Conservation (phyloP, 1,284 basidiomycete species). For the Butyriboletus appendiculatus region DNA sequence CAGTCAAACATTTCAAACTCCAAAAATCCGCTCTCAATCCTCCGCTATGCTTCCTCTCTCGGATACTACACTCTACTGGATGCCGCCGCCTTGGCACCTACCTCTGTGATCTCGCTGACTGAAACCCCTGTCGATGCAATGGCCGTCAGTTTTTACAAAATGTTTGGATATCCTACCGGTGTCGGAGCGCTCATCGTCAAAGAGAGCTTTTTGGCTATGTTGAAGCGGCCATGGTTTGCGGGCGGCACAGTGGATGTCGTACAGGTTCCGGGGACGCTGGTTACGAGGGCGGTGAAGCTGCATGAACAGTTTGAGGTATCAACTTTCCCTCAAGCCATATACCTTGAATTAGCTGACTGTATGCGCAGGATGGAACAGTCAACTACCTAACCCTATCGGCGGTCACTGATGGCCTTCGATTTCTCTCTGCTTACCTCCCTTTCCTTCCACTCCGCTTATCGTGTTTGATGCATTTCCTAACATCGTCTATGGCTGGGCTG, state of each 20-base stretch:
- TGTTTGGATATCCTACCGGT: slow-evolving; percentile 87
- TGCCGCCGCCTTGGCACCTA: slow-evolving; percentile 77
- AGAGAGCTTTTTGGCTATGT: slow-evolving; percentile 57
- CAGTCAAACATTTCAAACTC: slow-evolving; percentile 79
- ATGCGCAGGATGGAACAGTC: slow-evolving; percentile 73
- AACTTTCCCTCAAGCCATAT: neutral
- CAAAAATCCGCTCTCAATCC: slow-evolving; percentile 58
- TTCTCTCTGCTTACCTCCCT: slow-evolving; percentile 74
- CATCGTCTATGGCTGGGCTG: slow-evolving; percentile 52
- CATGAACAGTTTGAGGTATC: slow-evolving; percentile 78
- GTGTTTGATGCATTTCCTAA: slow-evolving; percentile 59
- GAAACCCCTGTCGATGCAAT: slow-evolving; percentile 75
- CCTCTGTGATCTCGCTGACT: slow-evolving; percentile 63
- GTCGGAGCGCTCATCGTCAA: slow-evolving; percentile 79
- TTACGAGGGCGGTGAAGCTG: slow-evolving; percentile 58
- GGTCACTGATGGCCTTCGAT: slow-evolving; percentile 71
- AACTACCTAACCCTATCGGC: slow-evolving; percentile 77
- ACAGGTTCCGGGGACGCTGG: slow-evolving; percentile 70
- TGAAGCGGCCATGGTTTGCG: slow-evolving; percentile 80
- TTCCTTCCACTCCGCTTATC: slow-evolving; percentile 75
- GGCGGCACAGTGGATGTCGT: slow-evolving; percentile 82
- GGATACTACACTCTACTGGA: slow-evolving; percentile 78
- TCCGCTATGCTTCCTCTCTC: slow-evolving; percentile 60
- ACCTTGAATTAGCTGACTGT: slow-evolving; percentile 8
- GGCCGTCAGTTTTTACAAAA: slow-evolving; percentile 85